These are phyloP conservation scores for Podospora tetraspora DNA, from an alignment of 495 filamentous ascomycete genomes.

Conservation along the genomic window DNA sequence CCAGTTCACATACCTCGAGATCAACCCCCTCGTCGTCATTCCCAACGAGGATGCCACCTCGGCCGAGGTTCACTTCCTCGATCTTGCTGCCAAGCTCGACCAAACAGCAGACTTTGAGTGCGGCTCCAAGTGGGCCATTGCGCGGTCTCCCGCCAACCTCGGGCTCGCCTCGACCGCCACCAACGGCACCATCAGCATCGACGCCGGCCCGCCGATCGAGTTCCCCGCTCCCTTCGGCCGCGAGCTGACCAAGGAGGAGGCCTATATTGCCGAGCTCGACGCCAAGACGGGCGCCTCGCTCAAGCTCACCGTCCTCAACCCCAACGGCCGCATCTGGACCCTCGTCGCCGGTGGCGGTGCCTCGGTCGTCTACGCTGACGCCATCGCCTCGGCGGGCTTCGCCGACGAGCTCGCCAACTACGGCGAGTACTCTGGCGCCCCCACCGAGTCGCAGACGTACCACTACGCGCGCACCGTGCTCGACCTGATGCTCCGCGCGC, in stretches of 20 bases:
- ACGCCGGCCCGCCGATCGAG: constrained; percentile 96
- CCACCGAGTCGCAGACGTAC: constrained; percentile 96
- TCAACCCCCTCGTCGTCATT: constrained; percentile 97
- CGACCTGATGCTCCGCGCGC: constrained; percentile 95
- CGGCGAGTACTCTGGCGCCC: constrained; percentile 98
- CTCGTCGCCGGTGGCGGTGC: constrained; percentile 98
- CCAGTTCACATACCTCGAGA: constrained; percentile 99
- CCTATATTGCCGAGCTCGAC: constrained; percentile 96
- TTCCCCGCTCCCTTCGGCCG: constrained; percentile 98
- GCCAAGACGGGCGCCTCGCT: constrained; percentile 98
- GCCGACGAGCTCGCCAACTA: constrained; percentile 98
- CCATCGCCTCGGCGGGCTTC: constrained; percentile 94
- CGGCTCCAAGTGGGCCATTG: constrained; percentile 96
- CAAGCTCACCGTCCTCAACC: constrained; percentile 94
- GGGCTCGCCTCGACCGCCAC: constrained; percentile 60
- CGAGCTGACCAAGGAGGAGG: constrained; percentile 96
- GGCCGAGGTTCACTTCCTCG: constrained; percentile 94
- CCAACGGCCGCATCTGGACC: constrained; percentile 90
- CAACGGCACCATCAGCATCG: constrained; percentile 79
- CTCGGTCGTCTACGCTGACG: constrained; percentile 97
- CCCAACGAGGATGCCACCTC: constrained; percentile 89
- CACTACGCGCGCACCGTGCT: constrained; percentile 96
- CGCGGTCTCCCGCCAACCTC: constrained; percentile 79
- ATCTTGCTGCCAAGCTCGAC: constrained; percentile 97
- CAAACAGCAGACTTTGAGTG: constrained; percentile 99